Evolutionary conservation across 345 rosid species (phyloP), one percentile per base, ranked within the genome.

Genomic region (Bretschneidera sinensis): DNA sequence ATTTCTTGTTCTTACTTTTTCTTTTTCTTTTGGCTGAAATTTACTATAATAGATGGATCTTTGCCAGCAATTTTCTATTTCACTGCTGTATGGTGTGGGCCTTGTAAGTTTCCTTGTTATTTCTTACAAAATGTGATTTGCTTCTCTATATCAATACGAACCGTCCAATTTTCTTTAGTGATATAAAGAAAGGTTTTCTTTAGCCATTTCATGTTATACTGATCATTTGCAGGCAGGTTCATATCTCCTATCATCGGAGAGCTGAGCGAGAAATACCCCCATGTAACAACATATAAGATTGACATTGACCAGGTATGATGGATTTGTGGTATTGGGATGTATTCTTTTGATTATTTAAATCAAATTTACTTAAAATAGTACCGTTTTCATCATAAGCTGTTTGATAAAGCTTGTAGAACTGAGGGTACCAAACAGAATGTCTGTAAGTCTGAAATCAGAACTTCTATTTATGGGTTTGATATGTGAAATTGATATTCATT

Each of bases 1-100:
- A 19, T 31, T 4, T 31, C 35, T 31, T 31, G 4, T 31, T 6
- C 25, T 20, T 23, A 21, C 33, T 59, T 16, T 51, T 50, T 10
- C 10, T 13, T 17, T 11, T 56, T 18, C 25, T 28, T 18, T n/a
- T 34, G 24, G 33, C 63, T 53, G 0, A 18, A 59, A 63, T 71
- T 62, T 1, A 54, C 45, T 53, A 57, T 33, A 21, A 50, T 76
- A 90, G 97, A 74, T 24, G 86, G 77, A 67, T 79, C 85, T 33
- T 49, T 73, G 24, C 86, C 89, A 0, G 85, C 84, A 5, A 43
- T 89, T 59, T 89, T 82, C 71, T 85, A 92, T 61, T 92, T 85
- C 76, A 89, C 97, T 20, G 96, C 95, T 14, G 78, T 20, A 21
- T 89, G 98, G 97, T 92, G 89, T 51, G 89, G 84, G 17, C 98